Percentiles rank a stretch among this genome's conserved stretches.
Conservation (phyloP, 306 rosid species). For the Dalbergia cultrata region DNA sequence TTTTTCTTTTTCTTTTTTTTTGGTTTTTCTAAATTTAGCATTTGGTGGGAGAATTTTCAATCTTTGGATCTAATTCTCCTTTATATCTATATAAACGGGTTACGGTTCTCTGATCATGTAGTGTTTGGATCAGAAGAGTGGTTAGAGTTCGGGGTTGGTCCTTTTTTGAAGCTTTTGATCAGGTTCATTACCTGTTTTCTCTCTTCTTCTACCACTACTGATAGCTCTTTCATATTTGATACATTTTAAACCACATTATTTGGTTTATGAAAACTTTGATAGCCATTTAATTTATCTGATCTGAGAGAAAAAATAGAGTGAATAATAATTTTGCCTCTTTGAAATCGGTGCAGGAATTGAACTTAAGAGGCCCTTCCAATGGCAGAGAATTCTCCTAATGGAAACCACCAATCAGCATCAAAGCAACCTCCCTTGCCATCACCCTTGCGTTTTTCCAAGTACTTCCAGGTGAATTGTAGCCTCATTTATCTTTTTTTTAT, state of each 20-base stretch:
- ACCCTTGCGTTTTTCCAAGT: constrained; percentile 87
- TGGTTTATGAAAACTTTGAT: constrained; percentile 19
- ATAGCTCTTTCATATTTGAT: not conserved
- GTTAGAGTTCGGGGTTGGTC: constrained; percentile 54
- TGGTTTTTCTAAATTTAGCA: not conserved
- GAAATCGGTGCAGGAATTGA: constrained; percentile 50
- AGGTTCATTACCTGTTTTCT: constrained; percentile 35
- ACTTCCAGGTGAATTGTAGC: constrained; percentile 67
- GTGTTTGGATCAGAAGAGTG: constrained; percentile 48
- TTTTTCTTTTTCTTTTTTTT: not conserved
- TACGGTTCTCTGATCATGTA: constrained; percentile 45
- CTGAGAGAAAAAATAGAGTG: not conserved
- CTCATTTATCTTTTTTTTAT: not conserved
- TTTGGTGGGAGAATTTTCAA: constrained; percentile 40
- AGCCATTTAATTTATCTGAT: not conserved
- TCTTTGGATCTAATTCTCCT: constrained; percentile 31
- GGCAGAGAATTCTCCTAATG: constrained; percentile 76
- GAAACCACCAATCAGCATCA: constrained; percentile 49
- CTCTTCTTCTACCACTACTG: not conserved
- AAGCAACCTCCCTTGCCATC: constrained; percentile 89
- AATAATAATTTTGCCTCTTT: constrained; percentile 20
- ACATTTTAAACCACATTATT: constrained; percentile 21
- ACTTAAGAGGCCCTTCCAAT: constrained; percentile 48
- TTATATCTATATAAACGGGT: constrained; percentile 51
- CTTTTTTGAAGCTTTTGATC: constrained; percentile 42